Evolutionary conservation across 331 rosid genomes (phyloP), one percentile per base, ranked within the genome.

Genomic region (Dryas integrifolia): DNA sequence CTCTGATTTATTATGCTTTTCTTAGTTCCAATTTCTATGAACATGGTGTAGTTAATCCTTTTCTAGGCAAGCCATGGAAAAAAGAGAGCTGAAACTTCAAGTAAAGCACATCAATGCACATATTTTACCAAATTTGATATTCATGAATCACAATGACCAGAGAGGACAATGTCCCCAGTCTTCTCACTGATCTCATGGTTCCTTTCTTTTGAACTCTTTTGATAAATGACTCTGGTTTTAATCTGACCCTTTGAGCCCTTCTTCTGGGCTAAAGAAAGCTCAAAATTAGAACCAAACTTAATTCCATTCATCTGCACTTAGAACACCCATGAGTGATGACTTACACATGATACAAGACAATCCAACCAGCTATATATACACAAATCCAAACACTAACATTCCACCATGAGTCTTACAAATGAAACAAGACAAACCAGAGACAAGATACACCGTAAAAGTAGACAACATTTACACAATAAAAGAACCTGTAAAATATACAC

Each of bases 401-500:
- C 67, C 48, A 14, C 3, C 65, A 38, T 6, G 18, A n/a, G 65
- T 39, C 46, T 48, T 56, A 35, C 40, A 64, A 21, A 46, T 21
- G 26, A 35, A 6, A 77, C 35, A 44, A 45, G n/a, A 70, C 14
- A 21, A 63, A 64, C 26, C 60, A 44, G 48, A 3, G 49, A 45
- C 49, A 6, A 61, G 59, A 38, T 45, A 56, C 12, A 61, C 58
- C 6, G 15, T 52, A 58, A 65, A 58, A 55, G 26, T 5, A 12
- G 74, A 50, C 39, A 56, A 71, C 74, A 70, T 51, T 47, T 61
- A 51, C 61, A 60, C 2, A 35, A 10, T 35, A 52, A 7, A 38
- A 0, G 26, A 26, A 72, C 7, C 13, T n/a, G 3, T 2, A 39
- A 50, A 9, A 38, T 49, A 9, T 58, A 46, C 62, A 65, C 74